phyloP scores from a whole-genome alignment of 768 basidiomycete species.

The Lentinula edodes region DNA sequence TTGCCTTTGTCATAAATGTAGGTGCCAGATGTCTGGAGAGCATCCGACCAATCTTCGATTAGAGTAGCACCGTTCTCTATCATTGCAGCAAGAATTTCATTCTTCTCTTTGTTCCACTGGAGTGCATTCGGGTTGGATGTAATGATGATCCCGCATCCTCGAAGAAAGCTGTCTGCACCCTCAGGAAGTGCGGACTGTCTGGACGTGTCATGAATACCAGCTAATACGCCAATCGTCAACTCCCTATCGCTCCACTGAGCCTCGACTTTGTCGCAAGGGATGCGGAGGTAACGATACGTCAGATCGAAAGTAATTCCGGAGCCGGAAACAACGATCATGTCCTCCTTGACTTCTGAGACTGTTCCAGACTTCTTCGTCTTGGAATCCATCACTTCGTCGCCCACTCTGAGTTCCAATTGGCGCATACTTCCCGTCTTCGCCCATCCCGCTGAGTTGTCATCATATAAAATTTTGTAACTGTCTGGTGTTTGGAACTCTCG shows the following conservation, averaged over 20 bases:
- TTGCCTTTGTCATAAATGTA: not conserved
- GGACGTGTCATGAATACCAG: not conserved
- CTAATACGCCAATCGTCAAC: not conserved
- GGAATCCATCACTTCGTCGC: not conserved
- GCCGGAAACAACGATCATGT: not conserved
- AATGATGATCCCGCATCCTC: not conserved
- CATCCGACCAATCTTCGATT: constrained; percentile 6
- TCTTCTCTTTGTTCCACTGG: not conserved
- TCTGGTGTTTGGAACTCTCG: not conserved
- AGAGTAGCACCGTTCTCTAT: not conserved
- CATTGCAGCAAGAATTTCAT: not conserved
- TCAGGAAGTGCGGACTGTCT: not conserved
- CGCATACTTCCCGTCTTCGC: not conserved
- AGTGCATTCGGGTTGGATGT: not conserved
- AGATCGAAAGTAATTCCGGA: not conserved
- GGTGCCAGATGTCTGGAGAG: not conserved
- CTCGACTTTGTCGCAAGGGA: not conserved
- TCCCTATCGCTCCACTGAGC: not conserved
- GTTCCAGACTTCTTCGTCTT: not conserved
- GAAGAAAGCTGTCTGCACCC: not conserved
- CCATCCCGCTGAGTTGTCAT: not conserved
- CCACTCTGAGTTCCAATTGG: not conserved
- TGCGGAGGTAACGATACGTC: not conserved
- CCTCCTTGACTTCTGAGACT: not conserved
- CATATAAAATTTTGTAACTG: not conserved